phyloP scores from a whole-genome alignment of 169 alveolate species.

The Theileria orientalis region DNA sequence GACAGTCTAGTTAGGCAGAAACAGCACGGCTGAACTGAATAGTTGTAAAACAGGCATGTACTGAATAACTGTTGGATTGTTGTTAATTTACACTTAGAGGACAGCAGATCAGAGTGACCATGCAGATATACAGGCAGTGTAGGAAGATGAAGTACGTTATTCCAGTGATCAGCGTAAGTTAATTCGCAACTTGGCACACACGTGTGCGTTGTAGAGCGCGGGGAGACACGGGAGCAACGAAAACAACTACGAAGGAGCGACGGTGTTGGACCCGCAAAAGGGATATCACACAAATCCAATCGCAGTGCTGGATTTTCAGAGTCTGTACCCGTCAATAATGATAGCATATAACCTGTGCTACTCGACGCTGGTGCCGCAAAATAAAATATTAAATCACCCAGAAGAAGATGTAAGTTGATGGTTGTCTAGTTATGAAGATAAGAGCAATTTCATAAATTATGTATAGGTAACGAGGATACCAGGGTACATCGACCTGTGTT shows the following conservation, averaged over 20 bases:
- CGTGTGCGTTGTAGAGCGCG: conserved; percentile 43
- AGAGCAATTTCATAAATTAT: background rate
- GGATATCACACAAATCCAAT: conserved; percentile 97
- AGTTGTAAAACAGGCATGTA: too few relatives aligned
- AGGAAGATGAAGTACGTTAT: conserved; percentile 83
- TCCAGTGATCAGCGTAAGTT: conserved; percentile 87
- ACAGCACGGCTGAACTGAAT: too few relatives aligned
- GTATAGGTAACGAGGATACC: conserved; percentile 37
- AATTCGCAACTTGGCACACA: conserved; percentile 33
- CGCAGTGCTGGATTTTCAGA: conserved; percentile 98
- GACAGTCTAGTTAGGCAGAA: background rate
- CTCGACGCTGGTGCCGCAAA: conserved; percentile 87
- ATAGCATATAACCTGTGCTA: conserved; percentile 99
- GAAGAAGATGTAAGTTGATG: conserved; percentile 32
- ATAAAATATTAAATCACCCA: conserved; percentile 25
- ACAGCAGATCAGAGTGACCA: conserved; percentile 96
- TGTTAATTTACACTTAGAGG: conserved; percentile 89
- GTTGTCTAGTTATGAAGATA: background rate
- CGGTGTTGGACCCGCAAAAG: conserved; percentile 90
- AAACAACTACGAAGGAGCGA: conserved; percentile 93
- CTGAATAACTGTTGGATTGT: too few relatives aligned
- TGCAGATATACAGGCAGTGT: conserved; percentile 92
- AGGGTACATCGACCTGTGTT: conserved; percentile 40
- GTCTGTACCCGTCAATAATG: conserved; percentile 99
- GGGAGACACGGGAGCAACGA: conserved; percentile 56